Conservation (phyloP, 2,329 filamentous ascomycete genomes). For the Penicillium thymicola region DNA sequence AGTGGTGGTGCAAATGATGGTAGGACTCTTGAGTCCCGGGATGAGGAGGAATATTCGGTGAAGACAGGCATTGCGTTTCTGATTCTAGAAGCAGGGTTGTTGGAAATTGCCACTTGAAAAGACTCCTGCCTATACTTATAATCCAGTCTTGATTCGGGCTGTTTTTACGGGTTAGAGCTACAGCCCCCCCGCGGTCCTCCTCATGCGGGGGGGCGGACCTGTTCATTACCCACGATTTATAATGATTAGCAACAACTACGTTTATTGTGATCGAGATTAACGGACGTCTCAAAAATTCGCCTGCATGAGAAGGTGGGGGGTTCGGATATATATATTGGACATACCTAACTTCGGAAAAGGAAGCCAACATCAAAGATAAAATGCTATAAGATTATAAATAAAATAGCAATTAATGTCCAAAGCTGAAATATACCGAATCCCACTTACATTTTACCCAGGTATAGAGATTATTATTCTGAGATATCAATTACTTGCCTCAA, state of each 20-base stretch:
- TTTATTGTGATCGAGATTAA: neutral
- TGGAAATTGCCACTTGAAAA: neutral
- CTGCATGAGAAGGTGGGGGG: neutral
- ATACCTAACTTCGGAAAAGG: neutral
- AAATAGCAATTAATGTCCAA: neutral
- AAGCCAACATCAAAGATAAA: neutral
- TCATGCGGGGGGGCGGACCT: neutral
- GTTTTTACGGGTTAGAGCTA: neutral
- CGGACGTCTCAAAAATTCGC: neutral
- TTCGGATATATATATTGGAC: neutral
- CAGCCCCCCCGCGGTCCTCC: neutral
- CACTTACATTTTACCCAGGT: neutral
- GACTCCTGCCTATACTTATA: neutral
- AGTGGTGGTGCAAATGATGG: slow-evolving; percentile 39
- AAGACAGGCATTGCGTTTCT: slow-evolving; percentile 36
- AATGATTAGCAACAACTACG: neutral
- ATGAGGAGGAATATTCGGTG: slow-evolving; percentile 31
- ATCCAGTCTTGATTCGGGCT: neutral
- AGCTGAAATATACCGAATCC: neutral
- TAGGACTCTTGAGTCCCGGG: slow-evolving; percentile 36
- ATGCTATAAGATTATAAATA: neutral
- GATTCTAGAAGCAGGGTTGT: neutral
- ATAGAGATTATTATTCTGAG: neutral
- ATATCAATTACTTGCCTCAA: neutral
- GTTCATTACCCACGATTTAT: neutral